Base-by-base conservation (phyloP, 2,329 filamentous ascomycete genomes). In the Claviceps pusilla region DNA sequence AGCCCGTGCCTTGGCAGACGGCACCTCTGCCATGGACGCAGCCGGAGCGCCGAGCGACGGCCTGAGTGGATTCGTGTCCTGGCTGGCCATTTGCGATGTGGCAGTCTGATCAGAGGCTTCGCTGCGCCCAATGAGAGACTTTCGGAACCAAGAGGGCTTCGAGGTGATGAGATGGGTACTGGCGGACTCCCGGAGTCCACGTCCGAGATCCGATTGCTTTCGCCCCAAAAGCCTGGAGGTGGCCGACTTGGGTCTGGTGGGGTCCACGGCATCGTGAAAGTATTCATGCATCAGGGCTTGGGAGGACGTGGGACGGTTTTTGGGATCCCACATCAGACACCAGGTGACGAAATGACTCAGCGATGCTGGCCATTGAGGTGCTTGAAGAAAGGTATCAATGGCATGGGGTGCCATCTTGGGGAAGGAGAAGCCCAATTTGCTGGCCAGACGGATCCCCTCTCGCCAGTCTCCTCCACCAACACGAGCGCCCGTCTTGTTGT, bases 271-370 rank as follows among this genome's bases (percentile, higher is more conserved):
- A 71, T 97, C 93, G 39, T 78, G 70, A 63, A 98, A 98, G 70
- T 94, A 98, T 61, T 96, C 91, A 68, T 98, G 93, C 43, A 87
- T 86, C 60, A 98, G 73, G n/a, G 93, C 91, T 69, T 98, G 90
- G 0, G 86, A 83, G 2, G 91, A 96, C 4, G 90, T 97, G 48
- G 93, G 93, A 57, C 93, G 80, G 64, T 75, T 83, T 73, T 90
- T 94, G 11, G 93, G 93, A 69, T 98, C 93, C 93, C 93, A 98
- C 87, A 97, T 93, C 60, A 98, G 71, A 70, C 93, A 98, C 89
- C 89, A 96, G 16, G 93, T 98, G 56, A 98, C 93, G 65, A 98
- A 97, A 56, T 94, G 82, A 63, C 85, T 86, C 54, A 98, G 77
- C 24, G 89, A 85, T 1, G 84, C 73, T 6, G 93, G 93, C 93